Percentiles rank a stretch among this genome's conserved stretches.
phyloP scores from a whole-genome alignment of 73 alveolate genomes.

The Uronychia binucleata region DNA sequence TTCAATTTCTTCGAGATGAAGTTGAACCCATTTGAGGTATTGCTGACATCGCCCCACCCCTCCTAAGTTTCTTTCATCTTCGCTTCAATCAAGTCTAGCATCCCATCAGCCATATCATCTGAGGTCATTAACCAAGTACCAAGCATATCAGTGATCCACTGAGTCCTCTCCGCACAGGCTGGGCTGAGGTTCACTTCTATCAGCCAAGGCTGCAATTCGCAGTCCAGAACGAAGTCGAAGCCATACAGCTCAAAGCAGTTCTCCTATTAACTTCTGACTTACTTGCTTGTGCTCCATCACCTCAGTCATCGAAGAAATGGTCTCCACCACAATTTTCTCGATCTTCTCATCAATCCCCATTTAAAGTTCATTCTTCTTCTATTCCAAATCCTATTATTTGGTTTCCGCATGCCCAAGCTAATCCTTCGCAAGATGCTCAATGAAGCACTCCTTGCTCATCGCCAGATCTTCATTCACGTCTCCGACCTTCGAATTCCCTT shows the following conservation, averaged over 20 bases:
- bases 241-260: conserved; percentile 95
- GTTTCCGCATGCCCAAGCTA: not conserved
- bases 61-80: conserved; percentile 11
- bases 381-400: conserved; percentile 16
- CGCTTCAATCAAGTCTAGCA: conserved; percentile 35
- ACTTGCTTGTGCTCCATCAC: not conserved
- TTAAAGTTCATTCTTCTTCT: conserved; percentile 49
- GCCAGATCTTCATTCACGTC: conserved; percentile 12
- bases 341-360: conserved; percentile 51
- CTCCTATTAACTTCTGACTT: conserved; percentile 13
- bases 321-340: conserved; percentile 59
- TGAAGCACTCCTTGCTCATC: conserved; percentile 17
- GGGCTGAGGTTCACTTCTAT: conserved; percentile 86
- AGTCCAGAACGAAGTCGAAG: conserved; percentile 88
- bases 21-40: not conserved
- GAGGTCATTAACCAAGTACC: too few species aligned
- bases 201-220: conserved; percentile 80
- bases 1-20: conserved; percentile 1
- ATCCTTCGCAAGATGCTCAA: not conserved
- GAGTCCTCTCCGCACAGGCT: conserved; percentile 84
- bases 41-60: not conserved
- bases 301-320: conserved; percentile 32
- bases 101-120: conserved; percentile 44
- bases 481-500: conserved; percentile 17
- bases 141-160: conserved; percentile 80